Evolutionary conservation across 2,329 filamentous ascomycete species (phyloP).

Genomic region (Trematosphaeria pertusa): DNA sequence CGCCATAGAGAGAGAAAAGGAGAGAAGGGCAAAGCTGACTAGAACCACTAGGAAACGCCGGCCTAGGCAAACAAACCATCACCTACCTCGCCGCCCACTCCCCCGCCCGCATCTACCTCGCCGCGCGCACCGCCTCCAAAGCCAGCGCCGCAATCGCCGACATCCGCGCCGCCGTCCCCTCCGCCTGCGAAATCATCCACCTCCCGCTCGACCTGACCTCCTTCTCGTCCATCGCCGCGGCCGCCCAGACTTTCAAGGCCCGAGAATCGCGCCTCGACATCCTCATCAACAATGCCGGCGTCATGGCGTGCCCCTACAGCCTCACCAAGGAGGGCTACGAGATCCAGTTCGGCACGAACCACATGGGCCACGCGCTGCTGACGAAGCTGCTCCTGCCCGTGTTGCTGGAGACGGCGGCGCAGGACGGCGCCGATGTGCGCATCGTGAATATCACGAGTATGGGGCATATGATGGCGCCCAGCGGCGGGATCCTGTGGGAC

Average conservation of each 20-base stretch:
- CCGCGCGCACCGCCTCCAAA: conserved; percentile 52
- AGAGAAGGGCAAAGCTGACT: conserved; percentile 5
- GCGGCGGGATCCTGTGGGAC: conserved; percentile 46
- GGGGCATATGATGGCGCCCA: conserved; percentile 29
- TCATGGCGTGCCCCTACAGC: conserved; percentile 47
- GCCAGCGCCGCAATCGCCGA: conserved; percentile 50
- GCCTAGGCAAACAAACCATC: conserved; percentile 56
- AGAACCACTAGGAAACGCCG: conserved; percentile 49
- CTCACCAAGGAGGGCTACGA: conserved; percentile 58
- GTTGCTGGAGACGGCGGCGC: conserved; percentile 50
- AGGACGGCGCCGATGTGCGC: conserved; percentile 52
- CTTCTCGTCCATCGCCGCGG: conserved; percentile 49
- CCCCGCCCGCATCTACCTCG: conserved; percentile 56
- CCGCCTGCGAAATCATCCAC: conserved; percentile 46
- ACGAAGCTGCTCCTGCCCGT: conserved; percentile 55
- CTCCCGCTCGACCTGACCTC: conserved; percentile 53
- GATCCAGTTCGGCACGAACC: conserved; percentile 59
- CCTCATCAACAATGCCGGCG: conserved; percentile 56
- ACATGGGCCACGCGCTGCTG: conserved; percentile 59
- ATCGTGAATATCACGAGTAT: conserved; percentile 52
- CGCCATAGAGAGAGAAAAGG: not conserved
- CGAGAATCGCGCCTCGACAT: conserved; percentile 53
- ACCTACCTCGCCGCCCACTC: conserved; percentile 53
- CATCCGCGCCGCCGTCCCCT: conserved; percentile 45
- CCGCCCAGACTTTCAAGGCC: conserved; percentile 44